Evolutionary conservation across 2,329 filamentous ascomycete species (phyloP), one percentile per base, ranked within the genome.

Genomic region (Exophiala sp.): DNA sequence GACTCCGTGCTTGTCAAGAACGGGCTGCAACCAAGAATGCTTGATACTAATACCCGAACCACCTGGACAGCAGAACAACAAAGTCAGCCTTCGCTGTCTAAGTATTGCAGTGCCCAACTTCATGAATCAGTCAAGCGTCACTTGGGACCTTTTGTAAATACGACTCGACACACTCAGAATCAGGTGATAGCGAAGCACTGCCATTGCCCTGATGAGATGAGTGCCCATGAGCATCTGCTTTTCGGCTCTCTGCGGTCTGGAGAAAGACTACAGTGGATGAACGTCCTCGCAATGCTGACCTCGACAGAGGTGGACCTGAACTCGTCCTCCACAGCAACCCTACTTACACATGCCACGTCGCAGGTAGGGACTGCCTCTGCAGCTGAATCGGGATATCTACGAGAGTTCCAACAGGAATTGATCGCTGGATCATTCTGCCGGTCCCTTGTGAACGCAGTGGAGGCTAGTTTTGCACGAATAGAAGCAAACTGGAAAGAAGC

Each of bases 401-500:
- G 52, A 41, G 64, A 60, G 39, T 34, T 41, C 2, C 64, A 68
- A 53, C 13, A 30, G 1, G 53, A 64, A 27, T 50, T 68, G 11
- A 39, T 51, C 5, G 56, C 65, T 2, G 13, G 45, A 1, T 35
- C 19, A 1, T 68, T 67, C 50, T 50, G 63, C 1, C 2, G 14
- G 0, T 16, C 46, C 2, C 57, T 78, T 1, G 41, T 76, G 0
- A 10, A 16, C 0, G 58, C 60, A 2, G 50, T 79, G 1, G 8
- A 59, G 0, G 52, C 63, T 0, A 63, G 65, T 0, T 48, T 70
- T 1, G 43, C 46, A 0, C 65, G 65, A 0, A 66, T 77, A 7
- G 62, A 72, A 49, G 65, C 68, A n/a, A 80, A 78, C 46, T 80
- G 77, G 77, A 67, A 78, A 50, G 72, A 71, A 1, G 68, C 66